phyloP scores from a whole-genome alignment of 192 early-diverging fungal genomes.

The Phlyctochytrium arcticum region DNA sequence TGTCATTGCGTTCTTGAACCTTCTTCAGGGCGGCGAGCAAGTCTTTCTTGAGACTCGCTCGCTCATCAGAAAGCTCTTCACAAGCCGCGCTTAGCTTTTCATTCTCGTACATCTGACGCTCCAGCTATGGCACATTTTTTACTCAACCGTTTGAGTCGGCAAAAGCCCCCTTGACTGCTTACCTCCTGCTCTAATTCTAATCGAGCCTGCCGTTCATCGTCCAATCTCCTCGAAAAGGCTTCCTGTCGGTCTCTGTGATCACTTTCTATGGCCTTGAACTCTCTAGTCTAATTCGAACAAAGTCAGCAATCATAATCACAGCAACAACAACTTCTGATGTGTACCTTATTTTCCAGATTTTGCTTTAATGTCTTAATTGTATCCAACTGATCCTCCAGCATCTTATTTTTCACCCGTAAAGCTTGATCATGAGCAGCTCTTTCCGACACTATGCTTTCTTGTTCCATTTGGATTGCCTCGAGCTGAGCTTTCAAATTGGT shows the following conservation, averaged over 20 bases:
- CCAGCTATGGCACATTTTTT: conserved; percentile 25
- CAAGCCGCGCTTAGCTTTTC: conserved; percentile 35
- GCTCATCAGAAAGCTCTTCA: conserved; percentile 43
- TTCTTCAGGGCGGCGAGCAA: conserved; percentile 28
- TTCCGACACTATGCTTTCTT: background rate
- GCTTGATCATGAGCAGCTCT: conserved; percentile 1
- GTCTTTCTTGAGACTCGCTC: conserved; percentile 37
- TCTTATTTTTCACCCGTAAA: conserved; percentile 48
- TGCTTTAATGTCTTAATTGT: conserved; percentile 51
- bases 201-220: conserved; percentile 4
- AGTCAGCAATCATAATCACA: too few relatives aligned
- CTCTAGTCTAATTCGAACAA: too few relatives aligned
- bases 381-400: conserved; percentile 57
- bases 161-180: background rate
- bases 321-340: too few relatives aligned
- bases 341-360: conserved; percentile 54
- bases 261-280: too few relatives aligned
- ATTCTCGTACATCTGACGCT: conserved; percentile 26
- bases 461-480: background rate
- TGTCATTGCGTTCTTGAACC: conserved; percentile 48
- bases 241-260: too few relatives aligned
- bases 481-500: background rate
- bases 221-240: conserved; percentile 36
- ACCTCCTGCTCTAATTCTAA: conserved; percentile 30
- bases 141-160: too few relatives aligned